Conservation (phyloP, 345 rosid species). For the Xanthoceras sorbifolium region DNA sequence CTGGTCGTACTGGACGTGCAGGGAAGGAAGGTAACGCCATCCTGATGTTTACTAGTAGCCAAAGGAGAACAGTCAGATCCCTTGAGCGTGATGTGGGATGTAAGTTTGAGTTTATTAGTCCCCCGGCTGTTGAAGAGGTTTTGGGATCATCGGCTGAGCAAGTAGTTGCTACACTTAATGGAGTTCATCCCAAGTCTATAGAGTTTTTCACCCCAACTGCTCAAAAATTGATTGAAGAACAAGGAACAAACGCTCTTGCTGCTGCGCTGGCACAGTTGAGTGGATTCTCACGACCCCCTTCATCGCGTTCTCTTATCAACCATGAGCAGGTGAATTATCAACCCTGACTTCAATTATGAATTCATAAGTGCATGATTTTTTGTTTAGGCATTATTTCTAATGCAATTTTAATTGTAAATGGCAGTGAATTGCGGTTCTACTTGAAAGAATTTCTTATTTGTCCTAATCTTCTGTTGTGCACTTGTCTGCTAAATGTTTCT, state of each 20-base stretch:
- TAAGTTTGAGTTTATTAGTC: conserved; percentile 82
- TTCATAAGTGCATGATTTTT: neutral
- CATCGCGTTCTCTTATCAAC: conserved; percentile 88
- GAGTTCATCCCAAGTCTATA: conserved; percentile 86
- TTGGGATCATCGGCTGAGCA: conserved; percentile 89
- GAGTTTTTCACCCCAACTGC: conserved; percentile 84
- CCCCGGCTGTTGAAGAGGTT: conserved; percentile 75
- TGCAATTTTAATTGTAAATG: neutral
- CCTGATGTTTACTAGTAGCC: conserved; percentile 79
- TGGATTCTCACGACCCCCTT: conserved; percentile 90
- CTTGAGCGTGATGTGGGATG: conserved; percentile 94
- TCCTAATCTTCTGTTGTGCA: neutral
- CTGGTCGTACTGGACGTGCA: conserved; percentile 99
- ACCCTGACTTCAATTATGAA: neutral
- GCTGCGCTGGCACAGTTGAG: conserved; percentile 93
- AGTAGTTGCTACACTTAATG: conserved; percentile 76
- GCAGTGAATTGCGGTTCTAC: neutral
- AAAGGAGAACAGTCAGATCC: conserved; percentile 83
- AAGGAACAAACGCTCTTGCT: conserved; percentile 89
- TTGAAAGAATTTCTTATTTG: neutral
- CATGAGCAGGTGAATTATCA: conserved; percentile 71
- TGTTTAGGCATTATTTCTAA: neutral
- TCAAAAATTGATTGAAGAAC: conserved; percentile 64
- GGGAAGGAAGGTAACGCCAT: conserved; percentile 96
- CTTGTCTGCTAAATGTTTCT: neutral